Percentiles rank a stretch among this genome's conserved stretches.
phyloP scores from a whole-genome alignment of 2,329 filamentous ascomycete species.

The Botryotinia narcissicola region DNA sequence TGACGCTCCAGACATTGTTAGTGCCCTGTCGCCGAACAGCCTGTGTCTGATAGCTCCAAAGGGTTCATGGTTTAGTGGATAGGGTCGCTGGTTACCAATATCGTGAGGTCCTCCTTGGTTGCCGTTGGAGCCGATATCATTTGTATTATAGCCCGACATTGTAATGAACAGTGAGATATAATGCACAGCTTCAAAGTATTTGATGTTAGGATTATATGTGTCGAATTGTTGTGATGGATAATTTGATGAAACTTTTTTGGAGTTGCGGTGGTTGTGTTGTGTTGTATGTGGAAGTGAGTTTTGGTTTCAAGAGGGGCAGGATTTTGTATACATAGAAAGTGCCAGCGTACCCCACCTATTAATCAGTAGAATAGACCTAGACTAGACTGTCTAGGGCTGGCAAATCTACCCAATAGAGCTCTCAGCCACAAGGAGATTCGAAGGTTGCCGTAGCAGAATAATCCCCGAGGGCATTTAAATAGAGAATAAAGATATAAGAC shows the following conservation, averaged over 20 bases:
- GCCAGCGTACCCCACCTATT: not conserved
- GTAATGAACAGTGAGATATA: not conserved
- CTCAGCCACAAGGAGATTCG: not conserved
- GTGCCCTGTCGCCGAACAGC: not conserved
- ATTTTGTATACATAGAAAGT: not conserved
- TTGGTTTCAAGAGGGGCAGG: not conserved
- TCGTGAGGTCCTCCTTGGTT: not conserved
- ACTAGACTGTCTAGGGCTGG: not conserved
- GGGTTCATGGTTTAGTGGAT: no score
- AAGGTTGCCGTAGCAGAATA: not conserved
- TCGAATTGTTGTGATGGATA: not conserved
- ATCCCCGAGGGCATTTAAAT: not conserved
- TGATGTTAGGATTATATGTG: not conserved
- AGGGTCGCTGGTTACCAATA: fast-evolving
- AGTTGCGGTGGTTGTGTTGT: not conserved
- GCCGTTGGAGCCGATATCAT: not conserved
- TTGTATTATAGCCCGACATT: not conserved
- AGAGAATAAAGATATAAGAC: not conserved
- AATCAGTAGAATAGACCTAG: no score
- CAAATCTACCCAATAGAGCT: not conserved
- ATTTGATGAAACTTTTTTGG: not conserved
- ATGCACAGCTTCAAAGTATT: fast-evolving
- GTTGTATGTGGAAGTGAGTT: not conserved
- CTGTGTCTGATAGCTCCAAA: fast-evolving
- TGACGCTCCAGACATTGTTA: fast-evolving